phyloP scores from a whole-genome alignment of 164 flowering plant species.

The Amborella trichopoda region DNA sequence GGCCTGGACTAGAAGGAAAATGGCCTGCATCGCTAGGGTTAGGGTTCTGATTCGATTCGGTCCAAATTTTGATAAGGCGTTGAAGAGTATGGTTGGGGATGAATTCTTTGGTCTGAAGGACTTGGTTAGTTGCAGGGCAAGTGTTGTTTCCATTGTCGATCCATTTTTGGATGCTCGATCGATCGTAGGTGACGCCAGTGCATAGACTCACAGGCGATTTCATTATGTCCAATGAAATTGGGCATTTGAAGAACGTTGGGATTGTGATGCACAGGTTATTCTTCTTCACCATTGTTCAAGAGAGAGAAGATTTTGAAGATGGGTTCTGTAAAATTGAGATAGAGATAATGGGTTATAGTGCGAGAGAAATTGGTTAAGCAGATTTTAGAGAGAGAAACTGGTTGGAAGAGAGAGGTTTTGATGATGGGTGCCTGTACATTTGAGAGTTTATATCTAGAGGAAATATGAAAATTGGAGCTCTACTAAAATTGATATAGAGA shows the following conservation, averaged over 20 bases:
- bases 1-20: not conserved
- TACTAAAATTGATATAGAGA: no score
- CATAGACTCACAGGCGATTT: constrained; percentile 76
- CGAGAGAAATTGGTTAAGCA: no score
- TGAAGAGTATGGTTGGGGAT: constrained; percentile 78
- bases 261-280: constrained; percentile 52
- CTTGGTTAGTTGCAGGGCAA: constrained; percentile 93
- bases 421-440: not conserved
- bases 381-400: no score
- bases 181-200: constrained; percentile 95
- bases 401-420: no score
- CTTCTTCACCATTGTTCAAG: constrained; percentile 23
- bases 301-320: no score
- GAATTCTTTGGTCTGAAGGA: constrained; percentile 50
- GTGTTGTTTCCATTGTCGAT: constrained; percentile 85
- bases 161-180: constrained; percentile 80
- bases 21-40: not conserved
- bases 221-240: constrained; percentile 90
- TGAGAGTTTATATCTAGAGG: constrained; percentile 2
- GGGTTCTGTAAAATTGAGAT: no score
- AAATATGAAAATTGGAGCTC: no score
- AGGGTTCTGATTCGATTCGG: constrained; percentile 21
- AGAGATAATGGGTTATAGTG: no score
- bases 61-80: constrained; percentile 81
- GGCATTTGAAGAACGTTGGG: constrained; percentile 76